A percentile compares a stretch with the other conserved stretches of the same genome.
Evolutionary conservation across 2,329 filamentous ascomycete genomes (phyloP).

Genomic region (Sarocladium oryzae): DNA sequence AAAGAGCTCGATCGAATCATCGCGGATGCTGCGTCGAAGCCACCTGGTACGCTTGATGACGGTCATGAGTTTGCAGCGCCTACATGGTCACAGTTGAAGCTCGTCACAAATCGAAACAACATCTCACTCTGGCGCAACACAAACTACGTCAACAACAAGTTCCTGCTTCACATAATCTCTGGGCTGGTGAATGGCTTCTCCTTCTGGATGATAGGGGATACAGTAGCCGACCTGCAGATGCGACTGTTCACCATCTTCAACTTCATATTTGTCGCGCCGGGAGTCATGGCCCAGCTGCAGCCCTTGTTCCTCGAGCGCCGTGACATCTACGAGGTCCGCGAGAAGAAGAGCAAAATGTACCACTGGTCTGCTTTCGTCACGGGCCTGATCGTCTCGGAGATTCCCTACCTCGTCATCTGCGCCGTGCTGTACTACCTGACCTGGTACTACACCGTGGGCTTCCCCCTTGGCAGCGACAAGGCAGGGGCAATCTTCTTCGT

Average conservation of each 20-base stretch:
- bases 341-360: slow-evolving; percentile 58
- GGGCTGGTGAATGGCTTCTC: slow-evolving; percentile 58
- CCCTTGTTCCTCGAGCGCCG: slow-evolving; percentile 61
- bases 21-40: slow-evolving; percentile 34
- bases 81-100: neutral
- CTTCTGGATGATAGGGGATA: slow-evolving; percentile 51
- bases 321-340: slow-evolving; percentile 58
- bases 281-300: slow-evolving; percentile 54
- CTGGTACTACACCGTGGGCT: slow-evolving; percentile 61
- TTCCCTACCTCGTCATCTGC: slow-evolving; percentile 59
- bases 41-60: slow-evolving; percentile 24
- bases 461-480: slow-evolving; percentile 18
- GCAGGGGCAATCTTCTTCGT: neutral
- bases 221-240: slow-evolving; percentile 56
- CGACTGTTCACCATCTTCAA: slow-evolving; percentile 62
- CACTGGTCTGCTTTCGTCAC: slow-evolving; percentile 61
- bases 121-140: slow-evolving; percentile 35
- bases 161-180: slow-evolving; percentile 10
- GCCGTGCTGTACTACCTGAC: slow-evolving; percentile 55
- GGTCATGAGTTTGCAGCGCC: slow-evolving; percentile 54
- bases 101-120: slow-evolving; percentile 17
- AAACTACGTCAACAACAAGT: slow-evolving; percentile 57
- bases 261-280: slow-evolving; percentile 57
- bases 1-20: slow-evolving; percentile 48
- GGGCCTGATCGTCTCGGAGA: slow-evolving; percentile 58